phyloP scores from a whole-genome alignment of 75 land plant species.

The Picea glauca region DNA sequence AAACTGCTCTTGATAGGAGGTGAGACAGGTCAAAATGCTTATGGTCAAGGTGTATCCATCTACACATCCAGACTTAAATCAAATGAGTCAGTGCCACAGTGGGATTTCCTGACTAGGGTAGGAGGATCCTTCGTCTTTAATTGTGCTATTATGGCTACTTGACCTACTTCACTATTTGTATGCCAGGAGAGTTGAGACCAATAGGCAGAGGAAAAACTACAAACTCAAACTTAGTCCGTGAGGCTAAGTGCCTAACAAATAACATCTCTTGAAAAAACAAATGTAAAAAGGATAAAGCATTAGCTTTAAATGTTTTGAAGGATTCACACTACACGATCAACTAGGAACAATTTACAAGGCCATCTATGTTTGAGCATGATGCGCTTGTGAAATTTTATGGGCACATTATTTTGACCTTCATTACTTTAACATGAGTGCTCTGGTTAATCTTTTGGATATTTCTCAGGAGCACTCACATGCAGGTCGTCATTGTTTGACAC shows the following conservation, averaged over 20 bases:
- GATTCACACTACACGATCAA: slow-evolving; percentile 4
- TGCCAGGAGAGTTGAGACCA: neutral
- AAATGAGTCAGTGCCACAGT: slow-evolving; percentile 9
- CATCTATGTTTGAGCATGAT: slow-evolving; percentile 4
- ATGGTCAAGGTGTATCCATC: slow-evolving; percentile 15
- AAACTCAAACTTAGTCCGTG: neutral
- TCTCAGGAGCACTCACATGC: slow-evolving; percentile 2
- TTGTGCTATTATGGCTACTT: slow-evolving; percentile 11
- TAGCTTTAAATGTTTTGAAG: neutral
- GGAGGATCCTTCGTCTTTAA: slow-evolving; percentile 11
- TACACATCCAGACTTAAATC: slow-evolving; percentile 20
- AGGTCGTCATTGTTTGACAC: neutral
- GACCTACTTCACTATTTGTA: neutral
- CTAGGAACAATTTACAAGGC: slow-evolving; percentile 9
- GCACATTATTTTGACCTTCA: neutral
- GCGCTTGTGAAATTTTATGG: neutral
- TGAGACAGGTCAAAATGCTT: neutral
- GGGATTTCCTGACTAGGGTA: slow-evolving; percentile 22
- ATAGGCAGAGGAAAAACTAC: slow-evolving; percentile 4
- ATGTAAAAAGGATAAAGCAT: slow-evolving; percentile 7
- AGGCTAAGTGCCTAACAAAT: slow-evolving; percentile 10
- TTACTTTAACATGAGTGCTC: slow-evolving; percentile 4
- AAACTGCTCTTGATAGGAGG: slow-evolving; percentile 47
- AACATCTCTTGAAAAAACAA: neutral
- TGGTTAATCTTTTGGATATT: slow-evolving; percentile 8